Evolutionary conservation across 306 rosid species (phyloP).

Genomic region (Comarum palustre): DNA sequence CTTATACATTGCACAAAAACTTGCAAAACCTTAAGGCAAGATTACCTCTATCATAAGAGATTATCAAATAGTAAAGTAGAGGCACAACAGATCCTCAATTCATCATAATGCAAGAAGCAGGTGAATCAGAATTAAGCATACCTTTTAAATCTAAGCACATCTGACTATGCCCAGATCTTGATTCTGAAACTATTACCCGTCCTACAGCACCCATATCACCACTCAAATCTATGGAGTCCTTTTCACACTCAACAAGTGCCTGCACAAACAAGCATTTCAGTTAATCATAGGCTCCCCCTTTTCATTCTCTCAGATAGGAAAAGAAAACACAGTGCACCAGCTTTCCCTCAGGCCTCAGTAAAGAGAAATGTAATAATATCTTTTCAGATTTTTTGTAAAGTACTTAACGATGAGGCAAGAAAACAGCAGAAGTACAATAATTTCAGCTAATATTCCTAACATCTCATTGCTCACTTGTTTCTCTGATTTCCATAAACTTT

Average conservation of each 20-base stretch:
- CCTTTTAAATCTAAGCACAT: constrained; percentile 90
- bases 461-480: not conserved
- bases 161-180: constrained; percentile 54
- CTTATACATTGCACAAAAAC: not conserved
- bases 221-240: constrained; percentile 83
- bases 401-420: not conserved
- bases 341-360: not conserved
- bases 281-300: constrained; percentile 20
- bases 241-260: constrained; percentile 96
- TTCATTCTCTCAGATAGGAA: constrained; percentile 1
- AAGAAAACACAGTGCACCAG: not conserved
- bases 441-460: not conserved
- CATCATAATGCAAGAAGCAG: constrained; percentile 15
- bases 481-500: not conserved
- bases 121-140: constrained; percentile 17
- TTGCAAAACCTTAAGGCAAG: not conserved
- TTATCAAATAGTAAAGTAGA: not conserved
- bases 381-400: not conserved
- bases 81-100: constrained; percentile 9
- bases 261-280: constrained; percentile 32
- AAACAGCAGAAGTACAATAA: not conserved
- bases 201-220: constrained; percentile 96
- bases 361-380: not conserved
- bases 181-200: constrained; percentile 64
- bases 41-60: not conserved